phyloP scores from a whole-genome alignment of 192 early-diverging fungal species.

The Coemansia sp. region DNA sequence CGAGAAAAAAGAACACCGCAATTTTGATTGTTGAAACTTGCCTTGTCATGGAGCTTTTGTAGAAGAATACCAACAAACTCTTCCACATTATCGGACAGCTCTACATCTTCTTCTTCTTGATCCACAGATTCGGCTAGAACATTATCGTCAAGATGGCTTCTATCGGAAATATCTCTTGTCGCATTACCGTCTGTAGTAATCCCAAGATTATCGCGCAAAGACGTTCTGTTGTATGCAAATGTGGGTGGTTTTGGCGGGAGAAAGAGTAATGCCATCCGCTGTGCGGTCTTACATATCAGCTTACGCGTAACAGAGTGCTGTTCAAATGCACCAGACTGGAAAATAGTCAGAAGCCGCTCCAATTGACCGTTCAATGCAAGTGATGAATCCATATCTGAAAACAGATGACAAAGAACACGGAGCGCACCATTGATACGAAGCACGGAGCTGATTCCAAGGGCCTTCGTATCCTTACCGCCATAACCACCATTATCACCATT shows the following conservation, averaged over 20 bases:
- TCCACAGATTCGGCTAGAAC: constrained; percentile 34
- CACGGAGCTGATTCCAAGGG: constrained; percentile 26
- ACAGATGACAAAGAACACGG: constrained; percentile 48
- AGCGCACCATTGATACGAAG: constrained; percentile 43
- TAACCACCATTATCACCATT: neutral
- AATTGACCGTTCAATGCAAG: constrained; percentile 14
- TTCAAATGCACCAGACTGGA: constrained; percentile 56
- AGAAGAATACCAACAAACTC: constrained; percentile 81
- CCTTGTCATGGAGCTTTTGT: constrained; percentile 78
- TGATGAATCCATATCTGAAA: constrained; percentile 40
- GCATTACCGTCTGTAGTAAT: neutral
- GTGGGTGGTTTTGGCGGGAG: constrained; percentile 71
- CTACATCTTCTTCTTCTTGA: constrained; percentile 62
- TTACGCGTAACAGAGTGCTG: constrained; percentile 79
- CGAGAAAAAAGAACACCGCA: neutral
- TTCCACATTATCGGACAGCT: constrained; percentile 84
- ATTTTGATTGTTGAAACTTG: constrained; percentile 20
- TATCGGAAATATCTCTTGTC: neutral
- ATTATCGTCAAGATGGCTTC: constrained; percentile 7
- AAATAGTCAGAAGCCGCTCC: constrained; percentile 29
- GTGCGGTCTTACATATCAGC: constrained; percentile 76
- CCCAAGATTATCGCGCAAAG: constrained; percentile 22
- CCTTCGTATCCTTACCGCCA: neutral
- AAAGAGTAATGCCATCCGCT: constrained; percentile 80
- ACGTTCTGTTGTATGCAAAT: constrained; percentile 60